A percentile compares a stretch with the other conserved stretches of the same genome.
These are phyloP conservation scores for Chaetomiaceae sp. DNA, from an alignment of 2,329 filamentous ascomycete species.

Conservation along the genomic window DNA sequence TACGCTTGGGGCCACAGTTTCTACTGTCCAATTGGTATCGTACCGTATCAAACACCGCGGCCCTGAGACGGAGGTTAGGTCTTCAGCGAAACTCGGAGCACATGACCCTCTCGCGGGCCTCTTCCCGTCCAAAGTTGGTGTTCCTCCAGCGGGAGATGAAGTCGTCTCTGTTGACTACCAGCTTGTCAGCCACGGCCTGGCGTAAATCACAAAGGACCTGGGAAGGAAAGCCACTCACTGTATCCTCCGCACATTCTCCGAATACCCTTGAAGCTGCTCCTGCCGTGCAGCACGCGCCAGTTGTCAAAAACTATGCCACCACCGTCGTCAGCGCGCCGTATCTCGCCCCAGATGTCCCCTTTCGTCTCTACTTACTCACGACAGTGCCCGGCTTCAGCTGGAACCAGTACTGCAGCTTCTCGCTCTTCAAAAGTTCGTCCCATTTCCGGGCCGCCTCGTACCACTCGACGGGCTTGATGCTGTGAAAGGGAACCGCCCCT, in stretches of 20 bases:
- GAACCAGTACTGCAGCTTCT: conserved; percentile 69
- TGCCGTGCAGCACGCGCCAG: conserved; percentile 87
- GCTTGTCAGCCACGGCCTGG: background rate
- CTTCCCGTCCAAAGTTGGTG: conserved; percentile 56
- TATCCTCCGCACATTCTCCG: conserved; percentile 89
- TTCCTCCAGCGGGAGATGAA: conserved; percentile 72
- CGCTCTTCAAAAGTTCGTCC: conserved; percentile 61
- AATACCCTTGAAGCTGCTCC: conserved; percentile 76
- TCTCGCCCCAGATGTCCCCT: background rate
- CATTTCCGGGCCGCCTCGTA: conserved; percentile 76
- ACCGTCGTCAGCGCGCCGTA: conserved; percentile 11
- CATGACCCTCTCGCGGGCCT: conserved; percentile 37
- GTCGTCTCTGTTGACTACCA: conserved; percentile 70
- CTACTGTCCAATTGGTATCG: background rate
- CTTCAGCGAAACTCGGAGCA: conserved; percentile 21
- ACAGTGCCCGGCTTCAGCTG: conserved; percentile 75
- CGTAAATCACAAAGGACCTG: background rate
- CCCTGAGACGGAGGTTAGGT: too few species aligned
- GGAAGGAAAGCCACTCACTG: conserved; percentile 51
- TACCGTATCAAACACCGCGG: too few species aligned
- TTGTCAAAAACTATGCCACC: conserved; percentile 78
- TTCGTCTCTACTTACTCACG: conserved; percentile 53
- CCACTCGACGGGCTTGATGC: conserved; percentile 56
- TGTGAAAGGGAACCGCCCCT: conserved; percentile 59
- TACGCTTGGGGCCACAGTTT: too few species aligned